Evolutionary conservation across 495 filamentous ascomycete genomes (phyloP).

Genomic region (Tuber aestivum): DNA sequence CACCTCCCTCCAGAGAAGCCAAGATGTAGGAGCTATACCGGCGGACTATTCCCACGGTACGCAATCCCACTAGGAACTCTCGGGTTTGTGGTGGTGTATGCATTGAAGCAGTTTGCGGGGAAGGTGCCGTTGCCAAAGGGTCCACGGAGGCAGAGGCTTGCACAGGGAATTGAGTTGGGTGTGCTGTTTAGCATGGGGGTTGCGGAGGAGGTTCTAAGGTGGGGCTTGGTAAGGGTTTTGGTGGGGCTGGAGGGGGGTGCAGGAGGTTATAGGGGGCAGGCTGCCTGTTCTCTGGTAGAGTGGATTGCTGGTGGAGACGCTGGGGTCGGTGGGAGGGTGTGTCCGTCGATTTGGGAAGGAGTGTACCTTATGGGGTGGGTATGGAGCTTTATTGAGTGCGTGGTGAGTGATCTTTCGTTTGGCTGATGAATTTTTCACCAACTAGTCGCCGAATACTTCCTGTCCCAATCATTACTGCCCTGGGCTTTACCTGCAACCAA

Average conservation of each 20-base stretch:
- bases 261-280: conserved; percentile 36
- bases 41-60: conserved; percentile 26
- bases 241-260: conserved; percentile 30
- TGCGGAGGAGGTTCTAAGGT: conserved; percentile 39
- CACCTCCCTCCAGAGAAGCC: conserved; percentile 10
- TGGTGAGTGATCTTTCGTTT: conserved; percentile 28
- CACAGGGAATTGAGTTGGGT: conserved; percentile 30
- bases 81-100: conserved; percentile 38
- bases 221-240: conserved; percentile 40
- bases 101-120: conserved; percentile 38
- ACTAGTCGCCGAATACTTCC: not conserved
- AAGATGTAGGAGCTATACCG: conserved; percentile 7
- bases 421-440: not conserved
- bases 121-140: conserved; percentile 37
- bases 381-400: conserved; percentile 40
- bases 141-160: conserved; percentile 32
- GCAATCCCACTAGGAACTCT: conserved; percentile 37
- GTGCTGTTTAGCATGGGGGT: conserved; percentile 39
- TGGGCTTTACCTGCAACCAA: not conserved
- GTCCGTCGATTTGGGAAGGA: conserved; percentile 35
- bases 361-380: conserved; percentile 41
- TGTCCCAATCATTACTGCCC: not conserved
- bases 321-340: conserved; percentile 6
- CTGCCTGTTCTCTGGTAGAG: conserved; percentile 5
- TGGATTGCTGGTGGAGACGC: conserved; percentile 11